Base-by-base conservation (phyloP, 805 yeast genomes). In the Lipomyces lipofer region DNA sequence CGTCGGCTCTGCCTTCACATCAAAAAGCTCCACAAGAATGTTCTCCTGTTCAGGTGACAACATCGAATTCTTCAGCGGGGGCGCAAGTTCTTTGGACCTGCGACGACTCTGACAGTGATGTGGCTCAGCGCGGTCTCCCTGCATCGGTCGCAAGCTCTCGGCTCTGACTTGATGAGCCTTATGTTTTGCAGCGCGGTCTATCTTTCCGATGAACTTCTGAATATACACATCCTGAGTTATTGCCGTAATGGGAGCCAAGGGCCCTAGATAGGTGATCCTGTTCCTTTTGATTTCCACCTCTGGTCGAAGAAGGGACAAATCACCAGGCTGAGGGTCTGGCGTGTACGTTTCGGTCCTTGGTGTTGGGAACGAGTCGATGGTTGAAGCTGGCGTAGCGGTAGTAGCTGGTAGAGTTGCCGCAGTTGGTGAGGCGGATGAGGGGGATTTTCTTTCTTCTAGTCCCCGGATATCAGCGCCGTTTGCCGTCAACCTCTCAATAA, bases 261-360 rank as follows among this genome's bases (percentile, higher is more conserved):
- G 52, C 12, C 61, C 61, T 17, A 57, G 51, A 21, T 57, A 57
- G 1, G 52, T 32, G 5, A 57, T n/a, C n/a, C 61, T 43, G 17
- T 54, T 57, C 32, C 21, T 21, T 35, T 51, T 57, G 13, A 57
- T 44, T 27, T 47, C 36, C 36, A 57, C 32, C 22, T 57, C 61
- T 3, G 58, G 58, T 19, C 42, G 47, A 12, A 52, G 32, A 1
- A 52, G 17, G 9, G 29, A 43, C 56, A 51, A 35, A 27, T 48
- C 56, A 51, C 39, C 43, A 25, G 49, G 47, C 2, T 48, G 49
- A 33, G 47, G 21, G 35, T 8, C 13, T 25, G 29, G 19, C 27
- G 4, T 21, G 13, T 6, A 12, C 3, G 19, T 9, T 28, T 12
- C 33, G 13, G 46, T 10, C 24, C 28, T 9, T n/a, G 42, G 46